Base-by-base conservation (phyloP, 78 protist species). In the Cavenderia fasciculata region DNA sequence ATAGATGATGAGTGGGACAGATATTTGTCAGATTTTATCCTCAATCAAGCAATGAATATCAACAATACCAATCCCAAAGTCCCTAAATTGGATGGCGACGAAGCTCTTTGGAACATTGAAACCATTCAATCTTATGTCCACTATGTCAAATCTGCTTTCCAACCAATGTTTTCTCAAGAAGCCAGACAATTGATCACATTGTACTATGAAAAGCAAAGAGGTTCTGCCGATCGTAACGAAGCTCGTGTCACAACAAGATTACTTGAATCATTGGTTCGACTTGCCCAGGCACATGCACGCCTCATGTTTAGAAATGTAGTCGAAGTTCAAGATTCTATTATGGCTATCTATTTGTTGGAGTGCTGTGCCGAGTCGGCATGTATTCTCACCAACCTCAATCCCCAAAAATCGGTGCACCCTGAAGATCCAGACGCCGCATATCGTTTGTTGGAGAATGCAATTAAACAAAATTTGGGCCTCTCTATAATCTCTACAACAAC, bases 221-320 rank as follows among this genome's bases (percentile, higher is more conserved):
- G 65, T 16, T 93, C 70, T 41, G 2, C 1, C 0, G 43, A 93
- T 25, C 33, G 59, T 31, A 68, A 74, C 46, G 96, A 91, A 18
- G 96, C 95, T 2, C 94, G 99, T 23, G 95, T 99, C 3, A 99
- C 99, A 4, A 69, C 97, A 34, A 97, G 99, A 16, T 31, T 99
- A 46, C 89, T 99, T 18, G 99, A 99, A 71, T 38, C 89, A 36
- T 38, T 96, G 23, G 88, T 97, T 46, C 82, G 99, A 21, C 74
- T 97, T 11, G 86, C 95, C 5, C 96, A 96, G 74, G 99, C 98
- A 0, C 99, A 97, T 46, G 97, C 97, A 11, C 66, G 95, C 3
- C 43, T 97, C 49, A 95, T 96, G 97, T 66, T 27, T 44, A 57
- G 91, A 44, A 69, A 56, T 4, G 25, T 14, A 0, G 96, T 94